phyloP scores from a whole-genome alignment of 2,329 filamentous ascomycete species.

The Xylaria sp. region DNA sequence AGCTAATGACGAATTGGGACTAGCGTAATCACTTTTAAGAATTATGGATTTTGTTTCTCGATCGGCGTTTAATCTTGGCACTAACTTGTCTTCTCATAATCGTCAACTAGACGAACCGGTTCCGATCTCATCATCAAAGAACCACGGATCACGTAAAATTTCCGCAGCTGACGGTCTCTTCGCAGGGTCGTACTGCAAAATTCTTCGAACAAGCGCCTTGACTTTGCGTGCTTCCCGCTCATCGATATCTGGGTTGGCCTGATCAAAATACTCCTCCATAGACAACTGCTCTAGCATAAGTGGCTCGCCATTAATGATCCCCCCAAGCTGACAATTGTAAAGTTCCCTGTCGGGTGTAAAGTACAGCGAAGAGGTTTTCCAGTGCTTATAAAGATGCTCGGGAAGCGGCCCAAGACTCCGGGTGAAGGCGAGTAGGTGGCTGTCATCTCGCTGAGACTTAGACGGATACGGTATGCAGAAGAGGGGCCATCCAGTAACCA shows the following conservation, averaged over 20 bases:
- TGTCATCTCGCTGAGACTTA: constrained; percentile 39
- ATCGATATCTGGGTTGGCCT: constrained; percentile 40
- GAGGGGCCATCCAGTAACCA: constrained; percentile 46
- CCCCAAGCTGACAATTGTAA: constrained; percentile 46
- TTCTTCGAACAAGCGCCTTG: constrained; percentile 47
- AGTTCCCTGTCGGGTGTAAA: constrained; percentile 44
- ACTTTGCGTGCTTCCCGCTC: constrained; percentile 42
- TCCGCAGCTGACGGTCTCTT: constrained; percentile 46
- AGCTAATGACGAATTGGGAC: background rate
- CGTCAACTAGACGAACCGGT: constrained; percentile 9
- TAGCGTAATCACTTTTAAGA: background rate
- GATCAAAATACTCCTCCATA: constrained; percentile 46
- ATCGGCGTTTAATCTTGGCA: too few relatives aligned
- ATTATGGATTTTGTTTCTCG: too few relatives aligned
- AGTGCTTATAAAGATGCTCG: constrained; percentile 29
- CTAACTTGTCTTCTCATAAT: too few relatives aligned
- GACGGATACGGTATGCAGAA: constrained; percentile 39
- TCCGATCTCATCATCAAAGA: constrained; percentile 33
- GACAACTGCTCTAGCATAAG: constrained; percentile 42
- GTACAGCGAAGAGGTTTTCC: constrained; percentile 45
- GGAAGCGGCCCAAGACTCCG: constrained; percentile 38
- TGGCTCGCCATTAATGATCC: constrained; percentile 39
- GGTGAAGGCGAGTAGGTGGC: constrained; percentile 25
- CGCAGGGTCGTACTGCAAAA: constrained; percentile 48
- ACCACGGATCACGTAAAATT: constrained; percentile 49